Base-by-base conservation (phyloP, 208 protist species). In the Acanthamoeba sp. region DNA sequence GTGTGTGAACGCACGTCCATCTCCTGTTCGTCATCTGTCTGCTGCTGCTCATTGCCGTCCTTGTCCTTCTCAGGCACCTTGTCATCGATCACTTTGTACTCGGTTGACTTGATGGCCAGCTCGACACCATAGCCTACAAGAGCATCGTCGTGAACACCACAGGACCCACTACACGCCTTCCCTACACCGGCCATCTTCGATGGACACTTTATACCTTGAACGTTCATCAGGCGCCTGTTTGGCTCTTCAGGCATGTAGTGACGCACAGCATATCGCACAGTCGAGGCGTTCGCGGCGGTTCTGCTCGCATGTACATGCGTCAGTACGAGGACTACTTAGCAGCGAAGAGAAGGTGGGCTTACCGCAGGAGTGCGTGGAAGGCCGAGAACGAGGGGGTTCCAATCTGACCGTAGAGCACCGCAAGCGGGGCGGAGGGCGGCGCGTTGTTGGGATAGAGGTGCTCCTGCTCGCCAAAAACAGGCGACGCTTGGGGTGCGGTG, bases 21-120 rank as follows among this genome's bases (percentile, higher is more conserved):
- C 0, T 89, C 90, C 42, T 95, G 27, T 42, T 59, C 85, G 5
- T 71, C 20, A 10, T n/a, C 48, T 0, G 55, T 0, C 18, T 55
- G 36, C 48, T 95, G 27, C 18, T 55, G 2, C 22, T 95, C 76
- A 29, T 95, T 36, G 9, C 12, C 64, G 2, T 93, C 92, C 27
- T 95, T 76, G 7, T 66, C 80, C 27, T 80, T 22, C 24, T 64
- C 64, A 2, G 50, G 55, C 22, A 76, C 91, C 24, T 32, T 96
- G 90, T 99, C 98, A 95, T 99, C 98, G 18, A 99, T 94, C 38
- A 97, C 98, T 90, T 99, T 99, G 97, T 99, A 99, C 96, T 99
- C 99, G 93, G 98, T 98, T 94, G 97, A 99, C 89, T 99, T 99
- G 59, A 99, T 96, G 34, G 98, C 98, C 18, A 99, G 96, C 66